Evolutionary conservation across 2,329 filamentous ascomycete species (phyloP), one percentile per base, ranked within the genome.

Genomic region (Neofusicoccum kwambonambiense): DNA sequence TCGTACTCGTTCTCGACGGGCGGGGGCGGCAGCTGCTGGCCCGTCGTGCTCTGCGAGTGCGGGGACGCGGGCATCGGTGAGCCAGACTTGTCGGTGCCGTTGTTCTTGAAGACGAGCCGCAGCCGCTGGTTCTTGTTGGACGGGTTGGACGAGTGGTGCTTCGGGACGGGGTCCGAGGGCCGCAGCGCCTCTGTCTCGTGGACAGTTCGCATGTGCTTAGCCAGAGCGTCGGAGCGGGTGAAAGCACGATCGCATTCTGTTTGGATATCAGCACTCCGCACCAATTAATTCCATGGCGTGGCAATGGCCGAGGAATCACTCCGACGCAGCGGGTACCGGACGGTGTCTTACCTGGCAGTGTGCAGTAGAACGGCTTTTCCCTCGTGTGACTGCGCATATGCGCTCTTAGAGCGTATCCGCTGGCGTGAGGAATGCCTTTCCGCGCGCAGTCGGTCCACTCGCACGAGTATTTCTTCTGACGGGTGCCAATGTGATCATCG

Each of bases 291-390:
- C 35, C n/a, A 5, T 37, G n/a, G 6, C 17, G 9, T 47, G 11
- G 22, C 41, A 44, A 56, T 45, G 50, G 64, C 12, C 6, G 42
- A 42, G 62, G 12, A 31, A 15, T 5, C 8, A 22, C 12, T n/a
- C 31, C 27, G 17, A 56, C 19, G 17, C 17, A 56, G 39, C 13
- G 39, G 19, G 27, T 13, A 84, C 15, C 7, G 17, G 37, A 70
- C 84, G 9, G 31, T 9, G 27, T 5, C 51, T 68, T 84, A 96
- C 93, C 94, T 65, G 95, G 95, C 45, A 99, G 80, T 35, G 93
- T 91, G 78, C 95, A 99, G 80, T 97, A 97, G 76, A 98, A 98
- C 0, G 95, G 95, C 80, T 99, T 99, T 83, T 99, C 95, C 74
- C 95, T 87, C 1, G 95, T 99, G 77, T 99, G 95, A 75, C 93